phyloP scores from a whole-genome alignment of 345 rosid genomes.

The Mercurialis annua region DNA sequence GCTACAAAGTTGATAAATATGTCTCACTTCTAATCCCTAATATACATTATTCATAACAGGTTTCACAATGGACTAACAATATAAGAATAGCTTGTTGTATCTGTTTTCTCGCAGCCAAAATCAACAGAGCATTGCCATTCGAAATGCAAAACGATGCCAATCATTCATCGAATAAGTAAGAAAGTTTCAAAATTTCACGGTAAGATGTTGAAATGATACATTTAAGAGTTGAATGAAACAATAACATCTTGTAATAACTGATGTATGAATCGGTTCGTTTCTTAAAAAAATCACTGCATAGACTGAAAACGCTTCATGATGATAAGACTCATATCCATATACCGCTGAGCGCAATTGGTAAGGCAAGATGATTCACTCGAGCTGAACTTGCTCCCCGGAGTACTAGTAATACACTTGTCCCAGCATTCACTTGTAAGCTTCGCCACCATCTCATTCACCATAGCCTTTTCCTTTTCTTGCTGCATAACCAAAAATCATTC shows the following conservation, averaged over 20 bases:
- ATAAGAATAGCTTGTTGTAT: background rate
- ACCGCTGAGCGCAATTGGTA: slow-evolving; percentile 71
- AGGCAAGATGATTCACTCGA: slow-evolving; percentile 82
- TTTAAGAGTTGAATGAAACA: background rate
- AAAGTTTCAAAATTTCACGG: background rate
- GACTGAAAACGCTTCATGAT: slow-evolving; percentile 82
- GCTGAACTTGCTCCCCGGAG: slow-evolving; percentile 94
- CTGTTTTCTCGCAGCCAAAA: background rate
- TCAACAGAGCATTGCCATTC: background rate
- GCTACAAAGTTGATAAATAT: no score
- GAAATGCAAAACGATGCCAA: background rate
- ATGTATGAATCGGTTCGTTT: background rate
- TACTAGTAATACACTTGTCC: slow-evolving; percentile 84
- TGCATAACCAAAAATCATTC: slow-evolving; percentile 26
- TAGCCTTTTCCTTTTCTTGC: slow-evolving; percentile 89
- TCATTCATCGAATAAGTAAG: slow-evolving; percentile 2
- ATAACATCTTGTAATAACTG: slow-evolving; percentile 13
- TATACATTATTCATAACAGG: no score
- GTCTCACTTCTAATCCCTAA: no score
- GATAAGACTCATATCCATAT: slow-evolving; percentile 67
- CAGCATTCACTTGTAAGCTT: slow-evolving; percentile 84
- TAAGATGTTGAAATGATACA: background rate
- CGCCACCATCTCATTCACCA: slow-evolving; percentile 74
- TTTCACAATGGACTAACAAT: background rate
- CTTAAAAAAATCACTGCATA: slow-evolving; percentile 40